Evolutionary conservation across 768 basidiomycete genomes (phyloP).

Genomic region (Kwoniella dejecticola): DNA sequence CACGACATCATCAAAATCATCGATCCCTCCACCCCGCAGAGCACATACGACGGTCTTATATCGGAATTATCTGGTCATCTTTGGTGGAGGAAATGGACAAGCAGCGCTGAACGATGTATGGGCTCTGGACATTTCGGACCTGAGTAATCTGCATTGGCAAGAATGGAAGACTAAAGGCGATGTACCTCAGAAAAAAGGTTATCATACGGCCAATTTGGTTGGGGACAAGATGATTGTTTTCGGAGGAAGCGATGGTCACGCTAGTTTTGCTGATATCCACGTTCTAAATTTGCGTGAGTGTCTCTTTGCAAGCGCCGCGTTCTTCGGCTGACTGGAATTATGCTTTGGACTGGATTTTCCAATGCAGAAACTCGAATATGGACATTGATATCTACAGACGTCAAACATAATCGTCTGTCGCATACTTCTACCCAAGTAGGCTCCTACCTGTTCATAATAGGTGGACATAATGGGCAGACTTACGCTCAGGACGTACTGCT

Average conservation of each 20-base stretch:
- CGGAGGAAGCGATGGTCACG: constrained; percentile 87
- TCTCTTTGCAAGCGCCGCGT: neutral
- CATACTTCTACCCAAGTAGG: constrained; percentile 90
- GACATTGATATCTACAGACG: constrained; percentile 54
- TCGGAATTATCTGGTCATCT: constrained; percentile 73
- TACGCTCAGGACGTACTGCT: constrained; percentile 73
- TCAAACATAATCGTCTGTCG: constrained; percentile 65
- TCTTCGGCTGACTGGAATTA: neutral
- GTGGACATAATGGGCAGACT: constrained; percentile 78
- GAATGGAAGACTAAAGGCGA: constrained; percentile 64
- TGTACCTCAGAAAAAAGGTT: constrained; percentile 61
- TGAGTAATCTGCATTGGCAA: constrained; percentile 63
- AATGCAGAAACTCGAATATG: constrained; percentile 52
- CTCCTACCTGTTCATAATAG: constrained; percentile 83
- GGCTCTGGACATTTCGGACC: constrained; percentile 70
- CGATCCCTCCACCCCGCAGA: constrained; percentile 66
- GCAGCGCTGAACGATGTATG: constrained; percentile 88
- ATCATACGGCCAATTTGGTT: constrained; percentile 86
- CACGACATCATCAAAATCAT: constrained; percentile 27
- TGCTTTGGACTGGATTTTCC: neutral
- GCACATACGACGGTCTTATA: constrained; percentile 85
- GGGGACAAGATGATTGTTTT: constrained; percentile 82
- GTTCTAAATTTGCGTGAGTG: constrained; percentile 77
- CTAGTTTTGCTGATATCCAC: constrained; percentile 87
- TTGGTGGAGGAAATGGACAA: constrained; percentile 91